Conservation (phyloP, 2,329 filamentous ascomycete genomes). For the Aspergillus pseudoterreus region DNA sequence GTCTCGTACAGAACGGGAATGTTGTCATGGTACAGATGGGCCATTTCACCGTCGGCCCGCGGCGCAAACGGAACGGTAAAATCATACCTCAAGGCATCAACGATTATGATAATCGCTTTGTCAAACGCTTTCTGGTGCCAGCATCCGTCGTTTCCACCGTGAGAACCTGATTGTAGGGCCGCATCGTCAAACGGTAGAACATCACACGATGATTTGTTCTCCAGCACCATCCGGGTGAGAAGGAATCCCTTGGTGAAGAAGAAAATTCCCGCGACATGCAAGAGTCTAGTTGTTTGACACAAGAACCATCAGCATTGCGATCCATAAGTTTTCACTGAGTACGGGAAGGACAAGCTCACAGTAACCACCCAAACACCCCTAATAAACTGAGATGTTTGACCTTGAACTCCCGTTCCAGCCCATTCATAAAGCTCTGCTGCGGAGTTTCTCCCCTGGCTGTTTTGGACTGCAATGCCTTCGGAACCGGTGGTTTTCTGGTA, state of each 20-base stretch:
- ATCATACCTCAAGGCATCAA: slow-evolving; percentile 94
- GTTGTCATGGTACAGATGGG: slow-evolving; percentile 77
- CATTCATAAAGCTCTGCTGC: slow-evolving; percentile 25
- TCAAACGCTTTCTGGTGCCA: slow-evolving; percentile 96
- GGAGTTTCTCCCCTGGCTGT: slow-evolving; percentile 21
- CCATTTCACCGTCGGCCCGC: slow-evolving; percentile 41
- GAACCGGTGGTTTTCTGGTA: slow-evolving; percentile 7
- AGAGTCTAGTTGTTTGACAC: slow-evolving; percentile 42
- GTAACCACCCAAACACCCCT: slow-evolving; percentile 38
- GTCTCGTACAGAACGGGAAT: slow-evolving; percentile 84
- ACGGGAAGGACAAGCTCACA: slow-evolving; percentile 28
- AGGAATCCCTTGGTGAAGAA: slow-evolving; percentile 96
- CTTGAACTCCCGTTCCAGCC: slow-evolving; percentile 37
- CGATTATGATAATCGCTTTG: slow-evolving; percentile 82
- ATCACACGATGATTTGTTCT: slow-evolving; percentile 69
- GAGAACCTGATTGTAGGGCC: slow-evolving; percentile 10
- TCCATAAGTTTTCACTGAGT: background rate
- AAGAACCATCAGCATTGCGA: background rate
- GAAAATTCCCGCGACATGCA: slow-evolving; percentile 78
- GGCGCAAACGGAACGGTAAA: slow-evolving; percentile 77
- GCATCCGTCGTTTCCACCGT: slow-evolving; percentile 62
- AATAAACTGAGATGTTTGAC: slow-evolving; percentile 35
- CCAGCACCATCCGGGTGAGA: slow-evolving; percentile 76
- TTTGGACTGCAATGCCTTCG: slow-evolving; percentile 12
- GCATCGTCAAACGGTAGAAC: slow-evolving; percentile 60